phyloP scores from a whole-genome alignment of 441 rosid genomes.

The Melastoma candidum region DNA sequence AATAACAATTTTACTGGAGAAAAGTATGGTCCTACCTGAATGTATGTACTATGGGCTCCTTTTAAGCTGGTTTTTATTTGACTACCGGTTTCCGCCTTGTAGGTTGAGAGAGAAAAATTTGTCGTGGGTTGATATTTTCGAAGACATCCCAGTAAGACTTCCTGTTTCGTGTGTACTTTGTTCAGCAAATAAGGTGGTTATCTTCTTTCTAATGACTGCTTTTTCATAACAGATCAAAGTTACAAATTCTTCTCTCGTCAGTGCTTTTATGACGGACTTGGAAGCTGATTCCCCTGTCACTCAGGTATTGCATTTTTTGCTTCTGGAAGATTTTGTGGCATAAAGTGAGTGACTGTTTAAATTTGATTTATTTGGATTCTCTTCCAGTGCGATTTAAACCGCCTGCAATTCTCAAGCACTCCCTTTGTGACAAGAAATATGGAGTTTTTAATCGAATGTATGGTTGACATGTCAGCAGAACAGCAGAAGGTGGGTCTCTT shows the following conservation, averaged over 20 bases:
- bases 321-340: background rate
- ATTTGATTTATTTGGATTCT: constrained; percentile 1
- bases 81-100: constrained; percentile 9
- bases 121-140: constrained; percentile 98
- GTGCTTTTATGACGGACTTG: constrained; percentile 90
- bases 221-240: constrained; percentile 64
- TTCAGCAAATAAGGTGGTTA: background rate
- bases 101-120: constrained; percentile 96
- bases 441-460: constrained; percentile 91
- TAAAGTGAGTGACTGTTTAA: background rate
- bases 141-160: constrained; percentile 93
- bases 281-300: constrained; percentile 82
- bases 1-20: constrained; percentile 82
- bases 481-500: constrained; percentile 43
- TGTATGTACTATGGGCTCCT: constrained; percentile 3
- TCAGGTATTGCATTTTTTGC: constrained; percentile 38
- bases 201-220: constrained; percentile 7
- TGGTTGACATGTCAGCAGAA: constrained; percentile 82
- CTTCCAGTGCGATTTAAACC: constrained; percentile 76
- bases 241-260: constrained; percentile 89
- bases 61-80: constrained; percentile 7
- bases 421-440: constrained; percentile 80
- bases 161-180: background rate
- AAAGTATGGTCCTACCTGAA: constrained; percentile 40
- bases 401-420: constrained; percentile 67